phyloP scores from a whole-genome alignment of 371 early-diverging fungal genomes.

The Circinella umbellata region DNA sequence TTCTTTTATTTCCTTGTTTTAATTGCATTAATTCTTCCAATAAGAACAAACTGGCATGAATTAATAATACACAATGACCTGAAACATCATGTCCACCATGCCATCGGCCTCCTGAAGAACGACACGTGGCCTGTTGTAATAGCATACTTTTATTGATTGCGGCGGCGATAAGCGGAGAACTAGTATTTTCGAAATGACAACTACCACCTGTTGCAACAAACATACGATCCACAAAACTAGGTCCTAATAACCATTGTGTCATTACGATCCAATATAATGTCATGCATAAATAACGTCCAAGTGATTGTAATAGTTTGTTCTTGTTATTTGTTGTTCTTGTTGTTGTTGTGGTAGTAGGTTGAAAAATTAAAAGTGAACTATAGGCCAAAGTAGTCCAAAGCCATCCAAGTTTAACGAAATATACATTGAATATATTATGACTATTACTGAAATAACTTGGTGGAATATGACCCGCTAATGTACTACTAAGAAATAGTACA shows the following conservation, averaged over 20 bases:
- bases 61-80: slow-evolving; percentile 89
- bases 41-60: slow-evolving; percentile 84
- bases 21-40: slow-evolving; percentile 65
- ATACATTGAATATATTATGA: slow-evolving; percentile 74
- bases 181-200: slow-evolving; percentile 31
- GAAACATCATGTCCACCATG: slow-evolving; percentile 81
- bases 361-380: slow-evolving; percentile 20
- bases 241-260: slow-evolving; percentile 87
- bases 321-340: slow-evolving; percentile 16
- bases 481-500: slow-evolving; percentile 28
- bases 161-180: not conserved
- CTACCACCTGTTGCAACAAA: slow-evolving; percentile 74
- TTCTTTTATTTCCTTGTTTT: slow-evolving; percentile 14
- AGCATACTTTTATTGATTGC: slow-evolving; percentile 15
- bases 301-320: not conserved
- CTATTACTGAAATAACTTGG: slow-evolving; percentile 68
- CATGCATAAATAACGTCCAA: slow-evolving; percentile 65
- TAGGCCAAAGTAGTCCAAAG: slow-evolving; percentile 69
- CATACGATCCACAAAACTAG: slow-evolving; percentile 80
- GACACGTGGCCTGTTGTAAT: slow-evolving; percentile 55
- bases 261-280: slow-evolving; percentile 82
- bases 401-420: slow-evolving; percentile 88
- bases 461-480: slow-evolving; percentile 14
- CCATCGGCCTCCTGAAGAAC: slow-evolving; percentile 74
- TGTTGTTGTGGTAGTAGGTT: not conserved